Evolutionary conservation across 2,329 filamentous ascomycete genomes (phyloP).

Genomic region (Aureobasidium melanogenum): DNA sequence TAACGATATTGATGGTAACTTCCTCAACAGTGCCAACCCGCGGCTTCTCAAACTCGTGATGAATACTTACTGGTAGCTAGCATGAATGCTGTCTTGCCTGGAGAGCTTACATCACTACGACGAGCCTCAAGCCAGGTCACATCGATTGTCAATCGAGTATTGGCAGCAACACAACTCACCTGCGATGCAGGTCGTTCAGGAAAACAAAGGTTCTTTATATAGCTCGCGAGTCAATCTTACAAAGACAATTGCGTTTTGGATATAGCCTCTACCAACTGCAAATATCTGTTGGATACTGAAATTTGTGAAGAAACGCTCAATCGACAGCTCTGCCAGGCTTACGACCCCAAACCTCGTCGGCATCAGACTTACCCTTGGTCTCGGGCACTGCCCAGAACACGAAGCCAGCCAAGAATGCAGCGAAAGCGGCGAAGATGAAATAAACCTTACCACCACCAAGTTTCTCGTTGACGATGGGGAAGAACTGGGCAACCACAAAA

Average conservation of each 20-base stretch:
- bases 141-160: background rate
- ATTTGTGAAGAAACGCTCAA: background rate
- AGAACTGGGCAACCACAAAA: slow-evolving; percentile 89
- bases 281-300: background rate
- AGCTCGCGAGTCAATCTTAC: background rate
- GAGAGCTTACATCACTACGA: background rate
- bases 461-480: slow-evolving; percentile 73
- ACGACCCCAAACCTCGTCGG: slow-evolving; percentile 86
- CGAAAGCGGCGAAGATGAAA: slow-evolving; percentile 78
- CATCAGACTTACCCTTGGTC: slow-evolving; percentile 74
- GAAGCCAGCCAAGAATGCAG: slow-evolving; percentile 60
- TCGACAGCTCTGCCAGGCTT: slow-evolving; percentile 23
- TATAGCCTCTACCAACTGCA: background rate
- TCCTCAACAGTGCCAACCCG: background rate
- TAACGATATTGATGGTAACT: background rate
- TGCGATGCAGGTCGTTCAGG: background rate
- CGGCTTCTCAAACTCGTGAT: background rate
- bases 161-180: background rate
- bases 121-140: background rate
- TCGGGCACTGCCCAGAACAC: slow-evolving; percentile 68
- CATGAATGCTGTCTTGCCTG: background rate
- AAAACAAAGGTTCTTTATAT: background rate
- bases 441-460: slow-evolving; percentile 81
- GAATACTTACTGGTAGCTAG: background rate
- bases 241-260: background rate